These are phyloP conservation scores for Lablab purpureus DNA, from an alignment of 306 rosid genomes.

Conservation along the genomic window DNA sequence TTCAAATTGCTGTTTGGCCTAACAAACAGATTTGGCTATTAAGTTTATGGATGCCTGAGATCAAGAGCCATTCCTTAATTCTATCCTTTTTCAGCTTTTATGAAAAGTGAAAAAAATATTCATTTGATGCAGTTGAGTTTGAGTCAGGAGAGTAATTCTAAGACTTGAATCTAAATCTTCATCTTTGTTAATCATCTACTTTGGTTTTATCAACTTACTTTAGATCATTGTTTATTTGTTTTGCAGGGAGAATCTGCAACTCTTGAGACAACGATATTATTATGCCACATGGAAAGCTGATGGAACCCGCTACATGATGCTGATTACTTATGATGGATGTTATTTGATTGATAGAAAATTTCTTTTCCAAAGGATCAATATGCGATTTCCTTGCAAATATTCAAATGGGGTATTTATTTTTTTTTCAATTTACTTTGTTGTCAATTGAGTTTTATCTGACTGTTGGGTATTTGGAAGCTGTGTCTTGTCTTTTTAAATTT, in stretches of 20 bases:
- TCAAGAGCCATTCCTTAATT: conserved; percentile 3
- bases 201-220: conserved; percentile 31
- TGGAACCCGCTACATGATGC: conserved; percentile 98
- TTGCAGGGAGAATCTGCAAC: conserved; percentile 86
- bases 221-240: conserved; percentile 19
- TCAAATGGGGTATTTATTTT: conserved; percentile 70
- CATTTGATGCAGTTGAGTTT: conserved; percentile 23
- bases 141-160: conserved; percentile 2
- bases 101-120: conserved; percentile 27
- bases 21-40: conserved; percentile 22
- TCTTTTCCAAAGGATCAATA: conserved; percentile 81
- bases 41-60: conserved; percentile 8
- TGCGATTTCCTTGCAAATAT: conserved; percentile 97
- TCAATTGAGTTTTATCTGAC: conserved; percentile 16
- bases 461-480: conserved; percentile 27
- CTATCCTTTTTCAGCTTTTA: conserved; percentile 21
- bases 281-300: conserved; percentile 99
- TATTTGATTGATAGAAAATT: conserved; percentile 90
- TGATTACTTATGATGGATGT: conserved; percentile 86
- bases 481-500: conserved; percentile 23
- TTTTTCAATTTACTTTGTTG: conserved; percentile 36
- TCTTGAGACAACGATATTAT: conserved; percentile 93
- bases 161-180: conserved; percentile 12
- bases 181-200: not conserved
- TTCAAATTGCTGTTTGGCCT: not conserved